Evolutionary conservation across 768 basidiomycete genomes (phyloP).

Genomic region (Termitomyces sp.): DNA sequence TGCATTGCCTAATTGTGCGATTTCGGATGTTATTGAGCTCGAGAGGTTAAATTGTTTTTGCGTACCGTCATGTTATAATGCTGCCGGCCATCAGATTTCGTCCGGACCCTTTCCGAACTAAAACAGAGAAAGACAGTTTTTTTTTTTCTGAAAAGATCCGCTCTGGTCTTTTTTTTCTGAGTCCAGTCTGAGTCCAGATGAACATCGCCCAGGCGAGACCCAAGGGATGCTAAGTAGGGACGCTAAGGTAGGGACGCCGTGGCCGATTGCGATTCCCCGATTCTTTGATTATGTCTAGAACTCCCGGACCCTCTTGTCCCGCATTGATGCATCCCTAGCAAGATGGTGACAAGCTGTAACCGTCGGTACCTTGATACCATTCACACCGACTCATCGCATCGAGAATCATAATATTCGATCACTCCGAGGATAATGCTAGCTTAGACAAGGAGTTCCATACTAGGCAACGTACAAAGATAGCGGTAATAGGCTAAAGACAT

Average conservation of each 20-base stretch:
- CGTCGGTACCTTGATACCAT: too few species aligned
- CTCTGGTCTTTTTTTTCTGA: neutral
- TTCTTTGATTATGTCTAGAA: neutral
- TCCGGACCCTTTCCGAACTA: neutral
- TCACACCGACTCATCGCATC: too few species aligned
- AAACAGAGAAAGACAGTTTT: neutral
- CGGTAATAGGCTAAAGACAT: too few species aligned
- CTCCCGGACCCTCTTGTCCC: neutral
- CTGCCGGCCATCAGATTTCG: neutral
- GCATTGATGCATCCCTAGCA: neutral
- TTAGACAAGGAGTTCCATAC: too few species aligned
- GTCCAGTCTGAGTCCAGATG: neutral
- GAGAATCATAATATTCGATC: too few species aligned
- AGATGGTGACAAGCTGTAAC: too few species aligned
- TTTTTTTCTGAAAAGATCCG: neutral
- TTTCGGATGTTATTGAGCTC: too few species aligned
- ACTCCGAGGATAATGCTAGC: too few species aligned
- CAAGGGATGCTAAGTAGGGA: neutral
- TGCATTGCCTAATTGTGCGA: conserved; percentile 26
- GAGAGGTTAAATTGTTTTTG: too few species aligned
- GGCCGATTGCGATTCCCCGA: neutral
- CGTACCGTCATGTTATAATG: too few species aligned
- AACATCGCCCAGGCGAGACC: neutral
- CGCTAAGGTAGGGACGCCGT: too few species aligned
- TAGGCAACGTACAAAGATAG: too few species aligned